These are phyloP conservation scores for Sporodiniella umbellata DNA, from an alignment of 371 early-diverging fungal species.

Conservation along the genomic window DNA sequence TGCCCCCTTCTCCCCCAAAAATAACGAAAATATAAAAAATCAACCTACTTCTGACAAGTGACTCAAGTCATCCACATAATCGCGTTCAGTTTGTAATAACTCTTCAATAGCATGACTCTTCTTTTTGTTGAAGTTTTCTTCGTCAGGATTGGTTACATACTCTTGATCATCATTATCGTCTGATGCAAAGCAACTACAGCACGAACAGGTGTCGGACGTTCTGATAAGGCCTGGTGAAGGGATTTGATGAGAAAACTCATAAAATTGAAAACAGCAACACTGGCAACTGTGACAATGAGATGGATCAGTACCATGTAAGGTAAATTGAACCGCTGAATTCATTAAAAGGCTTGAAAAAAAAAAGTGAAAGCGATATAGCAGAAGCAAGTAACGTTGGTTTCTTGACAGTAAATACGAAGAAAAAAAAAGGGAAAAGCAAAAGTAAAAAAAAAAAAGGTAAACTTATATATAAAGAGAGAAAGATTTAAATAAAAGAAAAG, in stretches of 20 bases:
- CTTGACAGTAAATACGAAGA: too few species aligned
- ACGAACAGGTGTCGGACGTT: conserved; percentile 17
- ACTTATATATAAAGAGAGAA: too few species aligned
- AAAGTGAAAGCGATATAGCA: neutral
- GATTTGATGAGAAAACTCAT: neutral
- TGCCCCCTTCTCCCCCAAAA: too few species aligned
- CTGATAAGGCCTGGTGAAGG: neutral
- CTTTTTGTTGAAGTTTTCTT: conserved; percentile 14
- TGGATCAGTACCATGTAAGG: neutral
- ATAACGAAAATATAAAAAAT: neutral
- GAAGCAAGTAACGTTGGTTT: too few species aligned
- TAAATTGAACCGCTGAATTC: neutral
- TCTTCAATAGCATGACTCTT: conserved; percentile 41
- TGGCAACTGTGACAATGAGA: conserved; percentile 13
- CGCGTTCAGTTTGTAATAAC: conserved; percentile 42
- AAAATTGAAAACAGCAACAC: conserved; percentile 5
- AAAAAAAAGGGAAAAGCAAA: too few species aligned
- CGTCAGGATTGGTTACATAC: neutral
- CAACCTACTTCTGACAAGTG: conserved; percentile 36
- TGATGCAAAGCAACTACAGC: conserved; percentile 17
- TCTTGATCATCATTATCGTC: neutral
- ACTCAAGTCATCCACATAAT: conserved; percentile 37
- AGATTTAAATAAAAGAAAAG: too few species aligned
- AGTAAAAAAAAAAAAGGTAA: too few species aligned
- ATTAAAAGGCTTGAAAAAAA: neutral